Percentiles rank a stretch among this genome's conserved stretches.
Evolutionary conservation across 2,329 filamentous ascomycete species (phyloP).

Genomic region (Karstenula rhodostoma): DNA sequence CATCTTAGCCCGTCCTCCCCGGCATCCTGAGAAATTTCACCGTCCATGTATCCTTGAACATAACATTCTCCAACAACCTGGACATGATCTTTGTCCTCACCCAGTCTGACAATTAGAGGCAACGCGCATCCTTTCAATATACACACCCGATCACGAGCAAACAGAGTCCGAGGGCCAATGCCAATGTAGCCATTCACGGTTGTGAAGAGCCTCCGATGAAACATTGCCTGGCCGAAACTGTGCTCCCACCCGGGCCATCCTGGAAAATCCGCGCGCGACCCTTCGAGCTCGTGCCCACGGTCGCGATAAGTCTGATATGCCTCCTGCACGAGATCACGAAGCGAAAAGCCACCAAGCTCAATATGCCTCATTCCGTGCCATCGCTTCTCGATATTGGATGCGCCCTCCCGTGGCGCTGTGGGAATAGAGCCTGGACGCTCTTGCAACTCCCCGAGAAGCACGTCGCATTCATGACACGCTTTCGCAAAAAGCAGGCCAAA

Average conservation of each 20-base stretch:
- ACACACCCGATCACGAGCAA: not conserved
- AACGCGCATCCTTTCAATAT: not conserved
- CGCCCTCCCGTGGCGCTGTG: not conserved
- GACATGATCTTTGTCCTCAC: not conserved
- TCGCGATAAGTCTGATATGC: not conserved
- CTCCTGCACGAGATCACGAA: not conserved
- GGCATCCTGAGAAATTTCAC: not conserved
- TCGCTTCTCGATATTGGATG: not conserved
- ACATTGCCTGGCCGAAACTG: slow-evolving; percentile 1
- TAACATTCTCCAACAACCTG: slow-evolving; percentile 1
- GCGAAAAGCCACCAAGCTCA: not conserved
- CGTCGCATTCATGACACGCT: not conserved
- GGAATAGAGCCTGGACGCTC: not conserved
- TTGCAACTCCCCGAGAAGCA: not conserved
- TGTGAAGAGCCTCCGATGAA: not conserved
- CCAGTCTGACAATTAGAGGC: not conserved
- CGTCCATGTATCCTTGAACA: not conserved
- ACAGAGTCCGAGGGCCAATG: not conserved
- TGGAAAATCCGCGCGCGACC: not conserved
- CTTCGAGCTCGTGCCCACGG: not conserved
- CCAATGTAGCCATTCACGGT: not conserved
- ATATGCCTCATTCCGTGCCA: slow-evolving; percentile 1
- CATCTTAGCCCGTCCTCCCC: not conserved
- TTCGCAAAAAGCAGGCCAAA: not conserved
- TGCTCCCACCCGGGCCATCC: not conserved